A percentile compares a stretch with the other conserved stretches of the same genome.
Conservation (phyloP, 805 yeast species). For the Cyberlindnera sargentensis region DNA sequence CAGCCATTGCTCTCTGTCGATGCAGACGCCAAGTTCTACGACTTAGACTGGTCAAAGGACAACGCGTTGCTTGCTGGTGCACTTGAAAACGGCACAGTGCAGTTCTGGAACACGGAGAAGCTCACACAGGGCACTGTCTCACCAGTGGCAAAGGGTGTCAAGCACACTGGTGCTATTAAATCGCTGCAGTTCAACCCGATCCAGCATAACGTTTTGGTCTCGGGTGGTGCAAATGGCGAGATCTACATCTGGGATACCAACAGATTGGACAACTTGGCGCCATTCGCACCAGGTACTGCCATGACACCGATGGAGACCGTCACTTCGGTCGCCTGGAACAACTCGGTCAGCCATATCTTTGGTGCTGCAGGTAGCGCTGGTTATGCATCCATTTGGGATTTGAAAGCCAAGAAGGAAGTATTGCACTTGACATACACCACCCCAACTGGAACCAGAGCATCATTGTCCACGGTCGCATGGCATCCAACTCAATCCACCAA, state of each 20-base stretch:
- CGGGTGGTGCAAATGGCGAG: conserved; percentile 89
- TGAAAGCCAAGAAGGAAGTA: conserved; percentile 81
- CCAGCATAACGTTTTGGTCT: conserved; percentile 64
- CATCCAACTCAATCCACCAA: conserved; percentile 86
- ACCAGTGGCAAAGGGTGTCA: conserved; percentile 45
- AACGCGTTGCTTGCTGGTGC: conserved; percentile 78
- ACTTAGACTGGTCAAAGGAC: conserved; percentile 74
- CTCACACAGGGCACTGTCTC: conserved; percentile 37
- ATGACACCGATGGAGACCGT: conserved; percentile 79
- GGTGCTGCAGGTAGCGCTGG: conserved; percentile 87
- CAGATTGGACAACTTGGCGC: conserved; percentile 42
- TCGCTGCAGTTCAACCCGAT: conserved; percentile 71
- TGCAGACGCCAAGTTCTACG: conserved; percentile 62
- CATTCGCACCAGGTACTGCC: conserved; percentile 65
- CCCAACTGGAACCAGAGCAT: conserved; percentile 45
- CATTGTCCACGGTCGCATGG: conserved; percentile 84
- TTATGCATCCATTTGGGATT: conserved; percentile 89
- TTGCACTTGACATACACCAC: conserved; percentile 72
- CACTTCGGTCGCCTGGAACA: conserved; percentile 83
- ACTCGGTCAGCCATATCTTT: conserved; percentile 72
- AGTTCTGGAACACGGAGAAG: conserved; percentile 64
- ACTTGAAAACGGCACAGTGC: conserved; percentile 72
- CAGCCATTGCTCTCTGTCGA: conserved; percentile 38
- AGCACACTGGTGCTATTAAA: conserved; percentile 66
- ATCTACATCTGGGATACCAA: conserved; percentile 85